Evolutionary conservation across 352 stramenopile species (phyloP), one percentile per base, ranked within the genome.

Genomic region (Phytophthora pini): DNA sequence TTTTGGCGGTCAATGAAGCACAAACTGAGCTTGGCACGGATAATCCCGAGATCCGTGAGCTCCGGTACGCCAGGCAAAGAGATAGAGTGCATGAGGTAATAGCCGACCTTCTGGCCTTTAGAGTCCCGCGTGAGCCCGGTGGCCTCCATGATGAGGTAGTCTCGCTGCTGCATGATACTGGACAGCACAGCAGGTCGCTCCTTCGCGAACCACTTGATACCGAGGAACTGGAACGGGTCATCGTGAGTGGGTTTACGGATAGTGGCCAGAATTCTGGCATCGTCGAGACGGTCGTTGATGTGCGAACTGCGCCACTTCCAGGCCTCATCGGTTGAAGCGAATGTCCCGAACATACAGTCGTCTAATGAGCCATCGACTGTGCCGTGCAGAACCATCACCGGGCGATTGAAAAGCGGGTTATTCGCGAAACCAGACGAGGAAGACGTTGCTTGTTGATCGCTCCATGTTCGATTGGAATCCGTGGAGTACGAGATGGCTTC

Each of bases 301-400:
- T 82, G 74, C 13, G 68, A 68, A 20, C 68, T 82, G 5, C 77
- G 73, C 56, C 77, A 67, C 11, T 74, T 72, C 77, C 75, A 84
- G 0, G 65, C 56, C 13, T 67, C 20, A 26, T 85, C 70, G 22
- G 75, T 77, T 17, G 76, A 67, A 2, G 73, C 78, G 17, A 87
- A 71, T 2, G 55, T 66, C 9, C 80, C 80, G 20, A 77, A 87
- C 27, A 79, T 62, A 6, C 58, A 71, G 60, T 89, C 80, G 11
- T 89, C 76, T 32, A 89, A 20, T 0, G 71, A 76, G 4, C 80
- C 78, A 5, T 81, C 76, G 10, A 87, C 27, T n/a, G 61, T 73
- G 4, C 80, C 80, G 15, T 73, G 61, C 2, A 77, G 65, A 36
- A 76, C 54, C 50, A 87, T 67, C 9, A 85, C 64, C 1, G 66